These are phyloP conservation scores for Exobasidium rhododendri DNA, from an alignment of 1,284 basidiomycete genomes.

Conservation along the genomic window DNA sequence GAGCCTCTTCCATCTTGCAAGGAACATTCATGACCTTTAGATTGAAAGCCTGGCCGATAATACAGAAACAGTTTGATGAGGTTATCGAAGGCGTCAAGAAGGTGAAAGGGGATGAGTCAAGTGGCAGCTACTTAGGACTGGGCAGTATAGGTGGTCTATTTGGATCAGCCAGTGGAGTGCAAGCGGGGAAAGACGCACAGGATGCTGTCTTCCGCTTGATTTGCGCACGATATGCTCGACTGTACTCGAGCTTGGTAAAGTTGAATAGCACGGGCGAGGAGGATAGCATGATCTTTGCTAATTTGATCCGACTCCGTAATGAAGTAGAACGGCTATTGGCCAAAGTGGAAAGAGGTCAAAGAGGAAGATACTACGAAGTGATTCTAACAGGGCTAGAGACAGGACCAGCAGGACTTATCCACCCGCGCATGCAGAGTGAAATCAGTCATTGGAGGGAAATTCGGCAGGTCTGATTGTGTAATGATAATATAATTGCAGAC, in stretches of 20 bases:
- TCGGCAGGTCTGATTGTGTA: no score
- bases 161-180: neutral
- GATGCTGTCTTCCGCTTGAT: neutral
- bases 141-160: conserved; percentile 9
- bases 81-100: conserved; percentile 29
- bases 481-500: neutral
- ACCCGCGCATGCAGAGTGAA: neutral
- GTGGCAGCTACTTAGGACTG: conserved; percentile 1
- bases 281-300: conserved; percentile 9
- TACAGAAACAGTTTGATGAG: conserved; percentile 37
- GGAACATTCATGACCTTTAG: conserved; percentile 38
- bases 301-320: neutral
- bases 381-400: neutral
- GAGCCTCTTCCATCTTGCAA: conserved; percentile 27
- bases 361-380: neutral
- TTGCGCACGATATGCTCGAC: conserved; percentile 6
- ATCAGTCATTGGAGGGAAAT: conserved; percentile 12
- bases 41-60: conserved; percentile 34
- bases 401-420: conserved; percentile 1
- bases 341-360: neutral
- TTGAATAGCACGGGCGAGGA: conserved; percentile 2
- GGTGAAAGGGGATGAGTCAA: neutral
- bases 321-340: conserved; percentile 5
- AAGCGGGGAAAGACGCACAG: neutral
- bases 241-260: conserved; percentile 9